These are phyloP conservation scores for Russula olivacea DNA, from an alignment of 768 basidiomycete species.

Conservation along the genomic window DNA sequence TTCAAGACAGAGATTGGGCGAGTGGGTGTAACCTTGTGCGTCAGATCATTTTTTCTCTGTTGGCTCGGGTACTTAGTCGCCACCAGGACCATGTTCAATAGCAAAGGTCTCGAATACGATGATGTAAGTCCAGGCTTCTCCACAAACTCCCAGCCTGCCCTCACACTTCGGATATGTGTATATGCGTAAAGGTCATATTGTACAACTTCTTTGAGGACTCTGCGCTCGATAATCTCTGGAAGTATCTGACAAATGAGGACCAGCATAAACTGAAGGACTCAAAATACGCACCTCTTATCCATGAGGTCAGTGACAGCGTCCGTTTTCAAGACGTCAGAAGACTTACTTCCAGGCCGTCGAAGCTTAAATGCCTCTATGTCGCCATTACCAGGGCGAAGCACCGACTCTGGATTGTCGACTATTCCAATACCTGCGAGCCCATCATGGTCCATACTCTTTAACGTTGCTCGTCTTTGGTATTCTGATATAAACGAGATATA, in stretches of 20 bases:
- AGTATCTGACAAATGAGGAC: neutral
- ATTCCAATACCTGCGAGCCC: constrained; percentile 40
- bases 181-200: constrained; percentile 49
- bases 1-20: constrained; percentile 50
- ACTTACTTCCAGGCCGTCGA: neutral
- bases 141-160: too few relatives aligned
- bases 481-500: neutral
- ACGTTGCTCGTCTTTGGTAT: constrained; percentile 12
- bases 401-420: constrained; percentile 64
- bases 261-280: neutral
- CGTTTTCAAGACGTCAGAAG: neutral
- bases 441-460: constrained; percentile 41
- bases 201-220: constrained; percentile 76
- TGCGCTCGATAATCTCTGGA: constrained; percentile 30
- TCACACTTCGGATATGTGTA: neutral
- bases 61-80: neutral
- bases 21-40: constrained; percentile 54
- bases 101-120: constrained; percentile 63
- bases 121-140: constrained; percentile 37
- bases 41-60: neutral
- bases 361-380: constrained; percentile 68
- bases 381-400: constrained; percentile 67
- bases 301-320: constrained; percentile 10
- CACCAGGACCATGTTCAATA: constrained; percentile 49
- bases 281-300: constrained; percentile 2